Conservation (phyloP, 2,329 filamentous ascomycete genomes). For the Ceratocystis alfenasii region DNA sequence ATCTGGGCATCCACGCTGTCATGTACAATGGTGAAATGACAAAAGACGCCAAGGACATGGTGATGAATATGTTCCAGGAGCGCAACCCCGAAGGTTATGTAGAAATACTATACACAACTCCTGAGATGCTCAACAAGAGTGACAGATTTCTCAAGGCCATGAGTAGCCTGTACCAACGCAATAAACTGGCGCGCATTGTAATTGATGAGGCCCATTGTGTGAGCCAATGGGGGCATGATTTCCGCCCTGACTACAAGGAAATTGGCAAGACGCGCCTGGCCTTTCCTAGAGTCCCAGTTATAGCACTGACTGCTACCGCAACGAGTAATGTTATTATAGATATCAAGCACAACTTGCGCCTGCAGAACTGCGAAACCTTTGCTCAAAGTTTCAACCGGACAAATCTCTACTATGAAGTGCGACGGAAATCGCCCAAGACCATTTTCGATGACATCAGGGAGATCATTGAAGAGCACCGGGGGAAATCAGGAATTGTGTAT, state of each 20-base stretch:
- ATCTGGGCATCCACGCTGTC: constrained; percentile 64
- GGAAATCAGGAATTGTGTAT: constrained; percentile 82
- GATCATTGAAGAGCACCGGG: constrained; percentile 53
- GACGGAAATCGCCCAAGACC: constrained; percentile 52
- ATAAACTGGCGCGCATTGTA: constrained; percentile 75
- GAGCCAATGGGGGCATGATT: constrained; percentile 98
- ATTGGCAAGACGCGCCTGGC: constrained; percentile 61
- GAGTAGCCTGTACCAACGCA: constrained; percentile 52
- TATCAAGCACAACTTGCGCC: constrained; percentile 81
- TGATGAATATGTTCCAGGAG: constrained; percentile 53
- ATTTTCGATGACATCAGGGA: constrained; percentile 41
- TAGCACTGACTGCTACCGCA: constrained; percentile 90
- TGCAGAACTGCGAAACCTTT: constrained; percentile 65
- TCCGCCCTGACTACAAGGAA: constrained; percentile 87
- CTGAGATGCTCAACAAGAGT: constrained; percentile 90
- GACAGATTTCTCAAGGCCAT: constrained; percentile 54
- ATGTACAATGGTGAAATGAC: constrained; percentile 69
- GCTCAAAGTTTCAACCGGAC: constrained; percentile 94
- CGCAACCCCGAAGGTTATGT: constrained; percentile 60
- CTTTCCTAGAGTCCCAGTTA: constrained; percentile 72
- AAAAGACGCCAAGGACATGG: constrained; percentile 47
- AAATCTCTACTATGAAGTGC: constrained; percentile 82
- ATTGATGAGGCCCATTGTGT: constrained; percentile 99
- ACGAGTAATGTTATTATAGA: constrained; percentile 87
- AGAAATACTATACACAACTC: constrained; percentile 86